These are phyloP conservation scores for Chlorella sp. DNA, from an alignment of 139 green algal genomes.

Conservation along the genomic window DNA sequence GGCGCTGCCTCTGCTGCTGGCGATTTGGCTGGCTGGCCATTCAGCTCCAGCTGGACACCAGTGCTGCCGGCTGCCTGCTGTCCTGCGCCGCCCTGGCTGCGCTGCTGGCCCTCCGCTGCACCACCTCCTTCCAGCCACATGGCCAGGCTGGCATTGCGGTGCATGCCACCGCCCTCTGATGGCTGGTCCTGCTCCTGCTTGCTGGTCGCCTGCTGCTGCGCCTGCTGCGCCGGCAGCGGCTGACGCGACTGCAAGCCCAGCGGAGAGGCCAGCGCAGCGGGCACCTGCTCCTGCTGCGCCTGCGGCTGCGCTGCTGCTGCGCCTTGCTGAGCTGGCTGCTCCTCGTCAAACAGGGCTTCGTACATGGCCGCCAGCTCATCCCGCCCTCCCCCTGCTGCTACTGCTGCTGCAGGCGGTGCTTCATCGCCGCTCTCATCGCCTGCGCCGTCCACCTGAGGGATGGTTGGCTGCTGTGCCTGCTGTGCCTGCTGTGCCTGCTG, in stretches of 20 bases:
- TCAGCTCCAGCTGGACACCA: neutral
- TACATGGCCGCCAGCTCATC: neutral
- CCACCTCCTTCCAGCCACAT: no score
- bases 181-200: neutral
- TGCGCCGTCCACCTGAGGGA: conserved; percentile 33
- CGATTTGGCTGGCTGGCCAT: neutral
- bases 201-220: neutral
- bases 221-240: neutral
- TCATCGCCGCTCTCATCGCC: neutral
- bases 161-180: no score
- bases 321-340: neutral
- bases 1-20: neutral
- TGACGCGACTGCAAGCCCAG: neutral
- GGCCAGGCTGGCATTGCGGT: no score
- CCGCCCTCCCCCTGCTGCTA: no score
- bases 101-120: no score
- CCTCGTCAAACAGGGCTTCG: neutral
- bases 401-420: no score
- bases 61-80: neutral
- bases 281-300: neutral
- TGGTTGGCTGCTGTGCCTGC: conserved; percentile 18
- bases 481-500: neutral
- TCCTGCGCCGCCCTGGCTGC: neutral
- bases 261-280: neutral
- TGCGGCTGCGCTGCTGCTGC: neutral